Evolutionary conservation across 352 stramenopile genomes (phyloP).

Genomic region (Hyaloperonospora brassicae): DNA sequence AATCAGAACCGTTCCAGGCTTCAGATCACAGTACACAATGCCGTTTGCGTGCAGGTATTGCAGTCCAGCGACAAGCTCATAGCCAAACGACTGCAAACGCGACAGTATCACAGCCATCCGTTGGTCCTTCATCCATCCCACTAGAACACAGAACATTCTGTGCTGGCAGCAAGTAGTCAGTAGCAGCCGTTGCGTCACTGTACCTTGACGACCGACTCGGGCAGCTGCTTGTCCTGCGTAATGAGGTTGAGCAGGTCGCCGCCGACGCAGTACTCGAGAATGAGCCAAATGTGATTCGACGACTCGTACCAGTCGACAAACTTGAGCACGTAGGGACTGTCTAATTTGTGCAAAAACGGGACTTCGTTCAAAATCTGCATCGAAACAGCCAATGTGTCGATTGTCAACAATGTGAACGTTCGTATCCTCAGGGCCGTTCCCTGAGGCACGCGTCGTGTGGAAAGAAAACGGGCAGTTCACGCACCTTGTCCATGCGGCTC

Average conservation of each 20-base stretch:
- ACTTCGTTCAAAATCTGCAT: conserved; percentile 79
- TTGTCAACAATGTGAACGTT: not conserved
- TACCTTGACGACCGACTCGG: conserved; percentile 68
- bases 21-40: conserved; percentile 88
- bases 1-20: conserved; percentile 87
- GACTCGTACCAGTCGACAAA: conserved; percentile 96
- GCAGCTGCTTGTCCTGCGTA: conserved; percentile 81
- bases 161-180: not conserved
- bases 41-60: conserved; percentile 86
- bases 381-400: not conserved
- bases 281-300: conserved; percentile 92
- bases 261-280: conserved; percentile 91
- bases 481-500: conserved; percentile 86
- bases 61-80: conserved; percentile 65
- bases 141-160: too few species aligned
- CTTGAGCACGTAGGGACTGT: conserved; percentile 81
- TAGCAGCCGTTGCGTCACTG: conserved; percentile 2
- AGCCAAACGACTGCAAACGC: conserved; percentile 49
- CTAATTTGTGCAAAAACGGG: conserved; percentile 82
- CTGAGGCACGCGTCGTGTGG: not conserved
- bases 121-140: not conserved
- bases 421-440: not conserved
- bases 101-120: not conserved
- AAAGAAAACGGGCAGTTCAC: not conserved
- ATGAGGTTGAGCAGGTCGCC: conserved; percentile 87